Conservation (phyloP, 331 rosid species). For the Quercus lobata region DNA sequence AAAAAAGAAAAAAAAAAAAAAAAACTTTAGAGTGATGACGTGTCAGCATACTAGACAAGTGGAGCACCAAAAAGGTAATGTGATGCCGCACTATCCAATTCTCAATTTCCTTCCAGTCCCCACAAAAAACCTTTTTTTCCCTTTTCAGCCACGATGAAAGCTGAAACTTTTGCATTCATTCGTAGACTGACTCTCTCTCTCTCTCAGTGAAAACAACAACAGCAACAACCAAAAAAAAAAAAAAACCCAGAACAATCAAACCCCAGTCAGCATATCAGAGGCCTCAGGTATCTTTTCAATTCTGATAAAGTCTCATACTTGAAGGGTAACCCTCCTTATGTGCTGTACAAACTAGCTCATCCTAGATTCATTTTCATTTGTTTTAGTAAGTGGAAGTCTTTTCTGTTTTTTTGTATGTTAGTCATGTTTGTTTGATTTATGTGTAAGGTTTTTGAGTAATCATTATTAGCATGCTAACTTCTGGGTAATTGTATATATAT, state of each 20-base stretch:
- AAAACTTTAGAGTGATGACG: neutral
- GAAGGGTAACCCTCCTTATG: constrained; percentile 1
- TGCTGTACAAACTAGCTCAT: neutral
- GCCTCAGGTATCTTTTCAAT: neutral
- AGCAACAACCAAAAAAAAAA: neutral
- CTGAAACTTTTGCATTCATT: neutral
- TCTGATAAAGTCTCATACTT: neutral
- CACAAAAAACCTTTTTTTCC: too few species aligned
- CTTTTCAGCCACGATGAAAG: neutral
- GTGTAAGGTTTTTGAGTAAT: neutral
- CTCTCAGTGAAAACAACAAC: neutral
- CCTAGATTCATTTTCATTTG: neutral
- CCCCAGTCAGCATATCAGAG: constrained; percentile 1
- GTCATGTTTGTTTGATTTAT: neutral
- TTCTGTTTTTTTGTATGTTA: neutral
- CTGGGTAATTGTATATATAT: neutral
- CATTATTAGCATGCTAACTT: neutral
- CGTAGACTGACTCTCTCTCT: neutral
- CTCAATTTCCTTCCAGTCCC: neutral
- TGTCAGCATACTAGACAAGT: neutral
- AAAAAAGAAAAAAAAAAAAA: too few species aligned
- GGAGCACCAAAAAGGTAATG: neutral
- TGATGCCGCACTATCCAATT: neutral
- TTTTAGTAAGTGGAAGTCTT: neutral
- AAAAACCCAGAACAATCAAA: neutral